phyloP scores from a whole-genome alignment of 2,329 filamentous ascomycete genomes.

The Microcera coccophila region DNA sequence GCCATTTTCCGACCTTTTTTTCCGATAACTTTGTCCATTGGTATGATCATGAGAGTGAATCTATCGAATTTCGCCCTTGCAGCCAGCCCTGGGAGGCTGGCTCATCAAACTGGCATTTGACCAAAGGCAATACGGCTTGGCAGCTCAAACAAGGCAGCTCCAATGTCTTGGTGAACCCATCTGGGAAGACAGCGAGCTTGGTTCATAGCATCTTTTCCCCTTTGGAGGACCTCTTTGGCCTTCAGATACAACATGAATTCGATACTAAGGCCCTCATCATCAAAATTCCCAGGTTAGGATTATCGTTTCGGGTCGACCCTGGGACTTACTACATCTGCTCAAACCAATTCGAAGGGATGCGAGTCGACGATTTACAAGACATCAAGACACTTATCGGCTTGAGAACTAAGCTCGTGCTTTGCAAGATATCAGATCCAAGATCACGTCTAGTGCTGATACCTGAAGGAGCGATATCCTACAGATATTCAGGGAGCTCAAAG shows the following conservation, averaged over 20 bases:
- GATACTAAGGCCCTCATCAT: not conserved
- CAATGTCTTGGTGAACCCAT: slow-evolving; percentile 36
- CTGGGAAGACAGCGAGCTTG: not conserved
- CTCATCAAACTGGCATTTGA: slow-evolving; percentile 18
- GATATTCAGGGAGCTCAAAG: not conserved
- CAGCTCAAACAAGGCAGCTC: slow-evolving; percentile 36
- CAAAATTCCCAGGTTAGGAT: slow-evolving; percentile 39
- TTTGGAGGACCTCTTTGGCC: slow-evolving; percentile 24
- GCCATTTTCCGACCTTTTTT: slow-evolving; percentile 34
- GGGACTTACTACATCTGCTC: slow-evolving; percentile 35
- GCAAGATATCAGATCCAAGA: slow-evolving; percentile 10
- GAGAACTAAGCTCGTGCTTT: slow-evolving; percentile 45
- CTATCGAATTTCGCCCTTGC: slow-evolving; percentile 32
- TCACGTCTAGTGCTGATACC: slow-evolving; percentile 37
- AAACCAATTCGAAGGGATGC: slow-evolving; percentile 48
- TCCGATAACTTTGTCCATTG: slow-evolving; percentile 44
- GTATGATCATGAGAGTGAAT: slow-evolving; percentile 32
- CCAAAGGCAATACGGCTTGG: slow-evolving; percentile 17
- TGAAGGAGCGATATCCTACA: slow-evolving; percentile 5
- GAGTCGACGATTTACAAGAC: slow-evolving; percentile 43
- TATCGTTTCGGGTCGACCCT: slow-evolving; percentile 42
- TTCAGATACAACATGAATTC: not conserved
- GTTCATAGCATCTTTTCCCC: not conserved
- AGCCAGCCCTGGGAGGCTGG: slow-evolving; percentile 25
- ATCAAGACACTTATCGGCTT: slow-evolving; percentile 49